phyloP scores from a whole-genome alignment of 1,139 yeast genomes.

The Candida sanyaensis region DNA sequence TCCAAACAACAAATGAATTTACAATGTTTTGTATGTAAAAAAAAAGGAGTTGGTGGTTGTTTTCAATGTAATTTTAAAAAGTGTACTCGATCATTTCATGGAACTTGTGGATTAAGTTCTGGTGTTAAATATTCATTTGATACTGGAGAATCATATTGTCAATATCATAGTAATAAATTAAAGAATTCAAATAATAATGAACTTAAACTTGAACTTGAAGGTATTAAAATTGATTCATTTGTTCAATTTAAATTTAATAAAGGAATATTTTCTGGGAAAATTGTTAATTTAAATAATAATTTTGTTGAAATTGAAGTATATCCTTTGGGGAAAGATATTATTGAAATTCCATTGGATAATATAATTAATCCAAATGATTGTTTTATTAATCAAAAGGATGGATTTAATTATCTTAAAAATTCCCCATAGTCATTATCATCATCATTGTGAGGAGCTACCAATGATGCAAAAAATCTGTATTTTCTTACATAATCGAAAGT shows the following conservation, averaged over 20 bases:
- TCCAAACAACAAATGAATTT: conserved; percentile 45
- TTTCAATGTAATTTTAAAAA: conserved; percentile 54
- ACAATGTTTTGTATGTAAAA: conserved; percentile 49
- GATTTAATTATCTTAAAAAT: conserved; percentile 2
- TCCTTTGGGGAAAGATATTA: conserved; percentile 27
- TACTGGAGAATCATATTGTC: conserved; percentile 27
- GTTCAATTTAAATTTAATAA: conserved; percentile 34
- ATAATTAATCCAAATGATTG: conserved; percentile 5
- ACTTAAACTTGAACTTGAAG: neutral
- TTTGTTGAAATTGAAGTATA: conserved; percentile 26
- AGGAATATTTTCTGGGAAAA: conserved; percentile 31
- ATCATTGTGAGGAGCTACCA: neutral
- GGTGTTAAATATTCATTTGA: conserved; percentile 40
- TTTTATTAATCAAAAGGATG: conserved; percentile 8
- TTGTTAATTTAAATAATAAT: conserved; percentile 26
- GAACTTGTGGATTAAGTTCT: conserved; percentile 56
- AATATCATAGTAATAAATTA: conserved; percentile 32
- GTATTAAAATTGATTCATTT: conserved; percentile 8
- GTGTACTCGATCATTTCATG: conserved; percentile 60
- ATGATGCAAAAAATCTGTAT: neutral
- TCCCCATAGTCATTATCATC: neutral
- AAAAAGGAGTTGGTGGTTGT: conserved; percentile 47
- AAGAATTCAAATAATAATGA: conserved; percentile 10
- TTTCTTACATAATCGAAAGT: neutral
- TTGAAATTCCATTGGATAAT: conserved; percentile 29